A percentile compares a stretch with the other conserved stretches of the same genome.
Evolutionary conservation across 805 yeast species (phyloP).

Genomic region (Candida loeiensis): DNA sequence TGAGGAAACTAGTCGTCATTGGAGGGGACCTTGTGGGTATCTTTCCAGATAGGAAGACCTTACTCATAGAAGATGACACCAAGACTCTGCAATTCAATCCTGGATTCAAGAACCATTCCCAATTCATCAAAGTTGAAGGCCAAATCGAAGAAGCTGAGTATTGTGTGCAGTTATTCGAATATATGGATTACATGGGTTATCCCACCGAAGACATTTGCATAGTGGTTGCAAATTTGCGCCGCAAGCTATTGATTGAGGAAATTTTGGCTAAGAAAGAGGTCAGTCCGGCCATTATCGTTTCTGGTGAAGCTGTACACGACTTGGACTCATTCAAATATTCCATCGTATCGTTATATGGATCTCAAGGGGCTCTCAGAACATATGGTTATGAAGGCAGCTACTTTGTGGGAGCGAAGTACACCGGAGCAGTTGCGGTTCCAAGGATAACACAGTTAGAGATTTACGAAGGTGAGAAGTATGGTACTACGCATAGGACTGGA

Average conservation of each 20-base stretch:
- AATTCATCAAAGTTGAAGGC: constrained; percentile 11
- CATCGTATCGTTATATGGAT: constrained; percentile 8
- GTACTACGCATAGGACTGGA: neutral
- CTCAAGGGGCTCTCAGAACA: constrained; percentile 21
- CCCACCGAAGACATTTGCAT: constrained; percentile 37
- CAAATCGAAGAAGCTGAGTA: constrained; percentile 42
- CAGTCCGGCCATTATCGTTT: constrained; percentile 8
- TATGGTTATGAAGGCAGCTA: constrained; percentile 30
- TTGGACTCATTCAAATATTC: constrained; percentile 9
- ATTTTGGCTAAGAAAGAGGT: constrained; percentile 19
- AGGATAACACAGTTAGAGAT: constrained; percentile 12
- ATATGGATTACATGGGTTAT: constrained; percentile 45
- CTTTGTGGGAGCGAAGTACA: constrained; percentile 7
- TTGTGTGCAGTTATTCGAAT: constrained; percentile 42
- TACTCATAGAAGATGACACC: neutral
- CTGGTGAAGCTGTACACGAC: constrained; percentile 1
- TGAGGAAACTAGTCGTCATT: constrained; percentile 8
- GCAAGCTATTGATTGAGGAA: constrained; percentile 40
- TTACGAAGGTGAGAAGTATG: constrained; percentile 14
- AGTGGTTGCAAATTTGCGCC: constrained; percentile 38
- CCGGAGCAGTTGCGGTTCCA: neutral
- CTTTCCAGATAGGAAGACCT: neutral
- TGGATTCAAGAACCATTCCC: constrained; percentile 10
- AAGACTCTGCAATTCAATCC: constrained; percentile 7
- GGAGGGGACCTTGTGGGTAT: constrained; percentile 9